Evolutionary conservation across 2,329 filamentous ascomycete species (phyloP), one percentile per base, ranked within the genome.

Genomic region (Calonectria ilicicola): DNA sequence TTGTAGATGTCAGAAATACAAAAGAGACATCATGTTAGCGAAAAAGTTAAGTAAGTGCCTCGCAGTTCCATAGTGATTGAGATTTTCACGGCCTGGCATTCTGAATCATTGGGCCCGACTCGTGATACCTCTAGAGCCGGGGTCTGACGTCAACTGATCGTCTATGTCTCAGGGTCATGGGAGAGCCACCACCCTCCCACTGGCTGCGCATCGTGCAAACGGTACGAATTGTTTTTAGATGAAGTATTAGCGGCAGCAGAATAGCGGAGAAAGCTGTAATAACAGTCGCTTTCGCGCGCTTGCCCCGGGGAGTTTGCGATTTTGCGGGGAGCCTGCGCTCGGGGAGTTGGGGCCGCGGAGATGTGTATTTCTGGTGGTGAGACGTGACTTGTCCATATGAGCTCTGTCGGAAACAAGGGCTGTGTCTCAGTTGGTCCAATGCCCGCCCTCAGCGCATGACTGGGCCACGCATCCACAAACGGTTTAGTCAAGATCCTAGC

Each of bases 331-430:
- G 32, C 17, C 38, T 40, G 5, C 7, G 21, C 21, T 21, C 32
- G 53, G 53, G 53, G 53, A 40, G 53, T 60, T 40, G 32, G 32
- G 53, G 53, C 53, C 53, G 53, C 53, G 53, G 53, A 60, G 53
- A 60, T 60, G 53, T 35, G 10, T 23, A n/a, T 27, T 60, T 23
- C 15, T 38, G 53, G 53, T 60, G 35, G 53, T 60, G 53, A 60
- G 53, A 40, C 21, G 53, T 60, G 53, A 60, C 53, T 60, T 60
- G 53, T 60, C 35, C 53, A 42, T 60, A 26, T 60, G 53, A 40
- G 53, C 35, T 7, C 21, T 35, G 21, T 8, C 53, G 32, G 35
- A 21, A 60, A 23, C 53, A 40, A 40, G 32, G 53, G 53, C 29
- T 32, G 53, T n/a, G 6, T 26, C 32, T 60, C 21, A 17, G 10